A percentile compares a stretch with the other conserved stretches of the same genome.
Conservation (phyloP, 192 early-diverging fungal species). For the Rhizoclosmatium sp. region DNA sequence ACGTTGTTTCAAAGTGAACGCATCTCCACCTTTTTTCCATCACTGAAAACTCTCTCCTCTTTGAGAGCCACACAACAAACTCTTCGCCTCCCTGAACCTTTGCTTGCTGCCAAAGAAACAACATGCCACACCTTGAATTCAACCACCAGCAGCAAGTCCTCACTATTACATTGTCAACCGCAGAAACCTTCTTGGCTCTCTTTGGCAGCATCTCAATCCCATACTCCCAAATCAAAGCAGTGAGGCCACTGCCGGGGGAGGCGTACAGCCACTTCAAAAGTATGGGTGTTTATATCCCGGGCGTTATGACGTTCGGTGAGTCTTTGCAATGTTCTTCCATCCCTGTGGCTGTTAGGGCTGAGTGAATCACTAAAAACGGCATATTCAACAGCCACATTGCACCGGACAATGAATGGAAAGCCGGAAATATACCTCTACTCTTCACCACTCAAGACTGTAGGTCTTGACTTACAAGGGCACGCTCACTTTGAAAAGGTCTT, state of each 20-base stretch:
- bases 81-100: too few relatives aligned
- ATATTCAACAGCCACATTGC: conserved; percentile 7
- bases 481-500: conserved; percentile 32
- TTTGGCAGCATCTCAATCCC: conserved; percentile 29
- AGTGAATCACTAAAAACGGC: neutral
- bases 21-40: neutral
- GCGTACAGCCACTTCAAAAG: conserved; percentile 29
- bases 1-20: too few relatives aligned
- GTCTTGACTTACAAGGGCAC: conserved; percentile 19
- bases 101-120: neutral
- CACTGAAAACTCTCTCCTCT: neutral
- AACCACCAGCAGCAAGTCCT: neutral
- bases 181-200: conserved; percentile 28
- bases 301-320: conserved; percentile 33
- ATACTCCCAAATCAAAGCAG: conserved; percentile 12
- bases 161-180: conserved; percentile 11
- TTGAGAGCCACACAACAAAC: too few relatives aligned
- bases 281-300: conserved; percentile 35
- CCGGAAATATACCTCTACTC: conserved; percentile 32
- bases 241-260: conserved; percentile 20
- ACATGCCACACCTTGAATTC: conserved; percentile 31
- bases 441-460: conserved; percentile 29
- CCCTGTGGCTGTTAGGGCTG: neutral
- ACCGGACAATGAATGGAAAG: conserved; percentile 22
- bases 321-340: neutral